Evolutionary conservation across 23 red algal species (phyloP).

Genomic region (Gracilaria caudata): DNA sequence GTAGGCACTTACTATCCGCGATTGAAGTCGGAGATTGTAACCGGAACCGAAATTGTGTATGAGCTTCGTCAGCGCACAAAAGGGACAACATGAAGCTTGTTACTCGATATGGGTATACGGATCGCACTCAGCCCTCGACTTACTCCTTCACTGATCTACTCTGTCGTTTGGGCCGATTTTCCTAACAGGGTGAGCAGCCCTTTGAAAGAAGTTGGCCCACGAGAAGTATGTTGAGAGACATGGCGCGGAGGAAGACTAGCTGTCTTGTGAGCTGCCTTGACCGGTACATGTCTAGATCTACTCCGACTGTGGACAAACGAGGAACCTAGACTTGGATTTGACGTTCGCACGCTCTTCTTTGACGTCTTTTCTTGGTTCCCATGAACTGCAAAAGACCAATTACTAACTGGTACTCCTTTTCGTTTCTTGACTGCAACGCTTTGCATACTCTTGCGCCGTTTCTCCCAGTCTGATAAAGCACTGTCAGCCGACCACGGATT

Average conservation of each 20-base stretch:
- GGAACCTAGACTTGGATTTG: conserved; percentile 20
- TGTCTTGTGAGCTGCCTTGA: neutral
- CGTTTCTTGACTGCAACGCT: conserved; percentile 5
- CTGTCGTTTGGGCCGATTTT: conserved; percentile 35
- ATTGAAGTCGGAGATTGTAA: conserved; percentile 69
- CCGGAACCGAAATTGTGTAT: conserved; percentile 67
- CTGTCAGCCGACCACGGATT: conserved; percentile 25
- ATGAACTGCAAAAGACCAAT: conserved; percentile 46
- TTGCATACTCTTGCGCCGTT: conserved; percentile 13
- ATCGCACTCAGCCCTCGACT: neutral
- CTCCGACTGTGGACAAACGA: conserved; percentile 1
- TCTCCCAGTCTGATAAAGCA: conserved; percentile 24
- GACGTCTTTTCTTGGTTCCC: conserved; percentile 27
- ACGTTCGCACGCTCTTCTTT: conserved; percentile 17
- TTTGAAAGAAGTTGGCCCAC: conserved; percentile 44
- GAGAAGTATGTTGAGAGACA: neutral
- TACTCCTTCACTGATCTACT: neutral
- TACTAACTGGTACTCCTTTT: conserved; percentile 23
- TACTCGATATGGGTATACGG: neutral
- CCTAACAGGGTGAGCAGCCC: conserved; percentile 50
- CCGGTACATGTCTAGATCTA: conserved; percentile 19
- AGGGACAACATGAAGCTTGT: conserved; percentile 1
- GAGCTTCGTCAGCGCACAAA: conserved; percentile 73
- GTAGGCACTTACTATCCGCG: conserved; percentile 50
- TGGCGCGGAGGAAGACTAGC: conserved; percentile 1